These are phyloP conservation scores for Emericellopsis terricola DNA, from an alignment of 495 filamentous ascomycete species.

Conservation along the genomic window DNA sequence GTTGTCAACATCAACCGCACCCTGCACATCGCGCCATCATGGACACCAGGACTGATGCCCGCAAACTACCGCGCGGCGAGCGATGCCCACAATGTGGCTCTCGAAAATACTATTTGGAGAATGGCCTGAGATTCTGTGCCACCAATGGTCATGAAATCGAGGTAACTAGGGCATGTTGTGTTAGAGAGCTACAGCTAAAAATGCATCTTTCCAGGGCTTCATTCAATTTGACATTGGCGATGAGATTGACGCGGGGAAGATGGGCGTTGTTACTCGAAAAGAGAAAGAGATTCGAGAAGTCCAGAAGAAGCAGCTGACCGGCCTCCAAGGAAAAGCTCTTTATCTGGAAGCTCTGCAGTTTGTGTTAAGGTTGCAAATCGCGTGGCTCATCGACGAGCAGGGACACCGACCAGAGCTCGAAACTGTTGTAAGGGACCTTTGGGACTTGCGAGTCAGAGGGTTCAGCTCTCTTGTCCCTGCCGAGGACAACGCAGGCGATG, in stretches of 20 bases:
- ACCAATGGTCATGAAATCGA: slow-evolving; percentile 35
- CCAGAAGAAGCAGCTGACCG: slow-evolving; percentile 35
- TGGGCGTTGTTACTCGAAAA: slow-evolving; percentile 29
- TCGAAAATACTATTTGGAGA: slow-evolving; percentile 26
- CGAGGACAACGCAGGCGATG: slow-evolving; percentile 2
- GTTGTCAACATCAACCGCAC: too few species aligned
- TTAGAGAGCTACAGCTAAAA: not conserved
- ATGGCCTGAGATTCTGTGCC: slow-evolving; percentile 31
- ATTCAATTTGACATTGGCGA: slow-evolving; percentile 46
- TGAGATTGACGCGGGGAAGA: slow-evolving; percentile 53
- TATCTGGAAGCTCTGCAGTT: slow-evolving; percentile 74
- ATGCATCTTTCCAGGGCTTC: slow-evolving; percentile 18
- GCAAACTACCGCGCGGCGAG: slow-evolving; percentile 20
- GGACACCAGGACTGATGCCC: too few species aligned
- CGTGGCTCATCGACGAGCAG: slow-evolving; percentile 23
- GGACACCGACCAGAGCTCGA: slow-evolving; percentile 26
- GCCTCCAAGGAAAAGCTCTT: slow-evolving; percentile 49
- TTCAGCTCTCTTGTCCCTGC: slow-evolving; percentile 12
- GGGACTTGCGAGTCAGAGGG: slow-evolving; percentile 24
- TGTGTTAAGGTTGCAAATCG: slow-evolving; percentile 30
- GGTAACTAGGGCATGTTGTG: slow-evolving; percentile 8
- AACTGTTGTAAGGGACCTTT: slow-evolving; percentile 30
- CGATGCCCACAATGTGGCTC: slow-evolving; percentile 30
- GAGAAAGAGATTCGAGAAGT: slow-evolving; percentile 32
- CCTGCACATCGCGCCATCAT: too few species aligned